A percentile compares a stretch with the other conserved stretches of the same genome.
Conservation (phyloP, 208 protist genomes). For the Borovskyia barvae region DNA sequence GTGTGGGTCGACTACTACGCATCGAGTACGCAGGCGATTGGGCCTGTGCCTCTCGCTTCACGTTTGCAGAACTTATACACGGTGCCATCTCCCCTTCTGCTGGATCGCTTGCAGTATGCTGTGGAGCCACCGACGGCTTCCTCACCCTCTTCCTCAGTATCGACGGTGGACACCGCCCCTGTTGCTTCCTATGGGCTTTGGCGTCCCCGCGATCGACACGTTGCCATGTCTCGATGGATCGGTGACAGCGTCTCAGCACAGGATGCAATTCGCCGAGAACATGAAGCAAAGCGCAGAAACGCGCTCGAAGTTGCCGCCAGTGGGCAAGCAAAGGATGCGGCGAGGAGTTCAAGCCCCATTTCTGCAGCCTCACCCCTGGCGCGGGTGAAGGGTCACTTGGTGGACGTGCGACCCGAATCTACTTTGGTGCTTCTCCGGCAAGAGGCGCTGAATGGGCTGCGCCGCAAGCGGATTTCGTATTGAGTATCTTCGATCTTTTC, state of each 20-base stretch:
- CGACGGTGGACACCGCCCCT: not conserved
- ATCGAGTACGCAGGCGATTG: conserved; percentile 17
- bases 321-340: too few relatives aligned
- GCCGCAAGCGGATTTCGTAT: conserved; percentile 6
- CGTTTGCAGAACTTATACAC: conserved; percentile 18
- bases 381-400: not conserved
- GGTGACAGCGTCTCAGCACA: not conserved
- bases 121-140: not conserved
- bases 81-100: conserved; percentile 9
- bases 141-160: not conserved
- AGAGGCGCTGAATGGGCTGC: conserved; percentile 9
- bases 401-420: not conserved
- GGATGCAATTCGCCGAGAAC: conserved; percentile 17
- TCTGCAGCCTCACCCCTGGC: not conserved
- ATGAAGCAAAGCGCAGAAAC: not conserved
- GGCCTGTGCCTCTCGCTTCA: not conserved
- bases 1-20: conserved; percentile 16
- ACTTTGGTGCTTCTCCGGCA: conserved; percentile 16
- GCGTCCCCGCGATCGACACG: not conserved
- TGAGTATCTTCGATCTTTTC: not conserved
- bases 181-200: conserved; percentile 3
- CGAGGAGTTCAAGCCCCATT: too few relatives aligned
- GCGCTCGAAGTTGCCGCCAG: not conserved
- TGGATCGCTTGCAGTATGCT: conserved; percentile 1
- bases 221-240: not conserved